Conservation (phyloP, 345 rosid genomes). For the Anacardium occidentale region DNA sequence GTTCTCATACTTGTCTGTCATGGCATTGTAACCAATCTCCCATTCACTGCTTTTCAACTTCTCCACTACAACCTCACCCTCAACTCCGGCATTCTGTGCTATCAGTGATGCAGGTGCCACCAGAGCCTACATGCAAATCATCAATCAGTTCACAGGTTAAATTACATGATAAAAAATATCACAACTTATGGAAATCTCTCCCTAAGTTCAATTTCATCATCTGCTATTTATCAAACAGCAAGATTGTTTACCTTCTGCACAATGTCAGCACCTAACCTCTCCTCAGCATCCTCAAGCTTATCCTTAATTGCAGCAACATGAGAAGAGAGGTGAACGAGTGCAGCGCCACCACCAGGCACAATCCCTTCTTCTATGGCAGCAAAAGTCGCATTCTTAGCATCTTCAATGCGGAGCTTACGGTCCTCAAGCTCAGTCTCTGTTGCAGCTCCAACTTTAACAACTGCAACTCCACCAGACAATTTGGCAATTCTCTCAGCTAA, state of each 20-base stretch:
- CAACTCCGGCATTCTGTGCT: constrained; percentile 93
- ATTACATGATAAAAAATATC: background rate
- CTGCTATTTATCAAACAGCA: background rate
- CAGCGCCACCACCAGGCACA: constrained; percentile 96
- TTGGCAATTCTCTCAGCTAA: constrained; percentile 96
- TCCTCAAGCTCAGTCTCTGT: constrained; percentile 98
- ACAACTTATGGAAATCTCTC: background rate
- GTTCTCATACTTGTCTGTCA: constrained; percentile 87
- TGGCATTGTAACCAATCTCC: constrained; percentile 94
- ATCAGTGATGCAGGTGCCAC: constrained; percentile 86
- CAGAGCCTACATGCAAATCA: constrained; percentile 55
- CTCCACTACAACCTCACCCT: constrained; percentile 95
- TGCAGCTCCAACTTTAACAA: constrained; percentile 96
- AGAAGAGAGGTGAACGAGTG: constrained; percentile 81
- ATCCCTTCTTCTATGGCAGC: constrained; percentile 99
- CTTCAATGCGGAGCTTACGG: constrained; percentile 89
- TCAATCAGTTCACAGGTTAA: background rate
- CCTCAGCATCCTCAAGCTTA: constrained; percentile 72
- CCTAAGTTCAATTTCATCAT: background rate
- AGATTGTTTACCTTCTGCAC: constrained; percentile 71
- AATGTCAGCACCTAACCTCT: constrained; percentile 89
- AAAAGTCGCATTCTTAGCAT: constrained; percentile 95
- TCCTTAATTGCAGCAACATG: constrained; percentile 73
- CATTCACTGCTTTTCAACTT: constrained; percentile 71
- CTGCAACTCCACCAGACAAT: constrained; percentile 94